A percentile compares a stretch with the other conserved stretches of the same genome.
These are phyloP conservation scores for Lagenidium giganteum DNA, from an alignment of 352 stramenopile genomes.

Conservation along the genomic window DNA sequence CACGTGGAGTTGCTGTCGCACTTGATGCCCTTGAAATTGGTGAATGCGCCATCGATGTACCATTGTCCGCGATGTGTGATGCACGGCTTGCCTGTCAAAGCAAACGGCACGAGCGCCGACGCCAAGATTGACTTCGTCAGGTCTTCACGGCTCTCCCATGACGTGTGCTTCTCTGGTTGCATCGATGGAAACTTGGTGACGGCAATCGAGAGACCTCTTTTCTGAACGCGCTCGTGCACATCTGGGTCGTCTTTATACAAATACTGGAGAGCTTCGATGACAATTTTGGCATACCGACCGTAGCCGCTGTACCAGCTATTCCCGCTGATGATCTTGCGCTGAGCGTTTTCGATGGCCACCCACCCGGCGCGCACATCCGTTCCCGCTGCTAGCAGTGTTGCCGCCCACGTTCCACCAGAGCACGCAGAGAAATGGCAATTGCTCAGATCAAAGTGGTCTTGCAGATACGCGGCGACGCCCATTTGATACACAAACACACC, in stretches of 20 bases:
- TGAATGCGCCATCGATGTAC: conserved; percentile 70
- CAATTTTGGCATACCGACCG: conserved; percentile 46
- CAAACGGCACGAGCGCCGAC: conserved; percentile 63
- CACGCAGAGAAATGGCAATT: conserved; percentile 35
- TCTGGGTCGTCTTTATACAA: conserved; percentile 50
- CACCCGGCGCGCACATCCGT: conserved; percentile 41
- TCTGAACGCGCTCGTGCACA: conserved; percentile 35
- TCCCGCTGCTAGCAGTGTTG: conserved; percentile 38
- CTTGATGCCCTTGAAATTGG: conserved; percentile 68
- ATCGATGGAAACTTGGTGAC: conserved; percentile 64
- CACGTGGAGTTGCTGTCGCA: conserved; percentile 54
- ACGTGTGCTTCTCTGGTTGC: conserved; percentile 40
- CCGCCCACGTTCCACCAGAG: conserved; percentile 34
- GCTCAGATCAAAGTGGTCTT: conserved; percentile 53
- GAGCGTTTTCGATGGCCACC: conserved; percentile 46
- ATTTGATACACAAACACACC: conserved; percentile 75
- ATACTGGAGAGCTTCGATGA: conserved; percentile 41
- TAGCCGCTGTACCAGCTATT: conserved; percentile 65
- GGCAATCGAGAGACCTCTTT: conserved; percentile 41
- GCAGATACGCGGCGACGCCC: conserved; percentile 59
- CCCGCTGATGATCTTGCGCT: conserved; percentile 28
- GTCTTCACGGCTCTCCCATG: conserved; percentile 50
- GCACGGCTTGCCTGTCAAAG: conserved; percentile 52
- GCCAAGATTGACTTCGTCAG: conserved; percentile 61
- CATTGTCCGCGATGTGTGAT: conserved; percentile 54